A percentile compares a stretch with the other conserved stretches of the same genome.
phyloP scores from a whole-genome alignment of 2,329 filamentous ascomycete genomes.

The Dactylella cylindrospora region DNA sequence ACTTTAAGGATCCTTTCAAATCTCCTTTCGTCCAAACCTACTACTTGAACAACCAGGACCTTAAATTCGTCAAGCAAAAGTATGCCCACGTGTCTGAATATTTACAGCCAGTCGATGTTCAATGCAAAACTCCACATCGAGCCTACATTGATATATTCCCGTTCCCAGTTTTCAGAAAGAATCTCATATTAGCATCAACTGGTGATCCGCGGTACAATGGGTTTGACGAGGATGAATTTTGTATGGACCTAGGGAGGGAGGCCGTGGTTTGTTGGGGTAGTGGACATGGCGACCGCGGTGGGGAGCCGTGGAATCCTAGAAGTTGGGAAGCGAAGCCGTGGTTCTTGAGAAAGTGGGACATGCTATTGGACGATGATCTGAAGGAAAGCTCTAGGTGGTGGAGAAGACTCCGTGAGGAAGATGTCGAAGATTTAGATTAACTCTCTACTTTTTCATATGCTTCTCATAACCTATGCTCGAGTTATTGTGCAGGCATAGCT shows the following conservation, averaged over 20 bases:
- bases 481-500: too few species aligned
- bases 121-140: slow-evolving; percentile 28
- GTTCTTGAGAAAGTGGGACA: slow-evolving; percentile 29
- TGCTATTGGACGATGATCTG: slow-evolving; percentile 24
- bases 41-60: slow-evolving; percentile 19
- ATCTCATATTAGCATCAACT: slow-evolving; percentile 5
- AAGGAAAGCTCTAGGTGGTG: slow-evolving; percentile 31
- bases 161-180: slow-evolving; percentile 20
- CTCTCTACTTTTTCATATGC: too few species aligned
- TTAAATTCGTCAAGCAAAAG: slow-evolving; percentile 23
- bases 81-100: not conserved
- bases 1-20: slow-evolving; percentile 38
- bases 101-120: slow-evolving; percentile 12
- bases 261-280: slow-evolving; percentile 34
- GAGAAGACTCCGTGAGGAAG: slow-evolving; percentile 14
- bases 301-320: slow-evolving; percentile 29
- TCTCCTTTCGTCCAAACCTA: slow-evolving; percentile 37
- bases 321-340: slow-evolving; percentile 36
- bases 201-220: not conserved
- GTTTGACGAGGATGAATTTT: slow-evolving; percentile 24
- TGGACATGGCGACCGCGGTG: slow-evolving; percentile 18
- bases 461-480: too few species aligned
- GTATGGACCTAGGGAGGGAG: slow-evolving; percentile 19
- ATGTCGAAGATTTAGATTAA: slow-evolving; percentile 9
- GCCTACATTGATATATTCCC: slow-evolving; percentile 27